Evolutionary conservation across 1,139 yeast genomes (phyloP).

Genomic region (Yamadazyma mexicana): DNA sequence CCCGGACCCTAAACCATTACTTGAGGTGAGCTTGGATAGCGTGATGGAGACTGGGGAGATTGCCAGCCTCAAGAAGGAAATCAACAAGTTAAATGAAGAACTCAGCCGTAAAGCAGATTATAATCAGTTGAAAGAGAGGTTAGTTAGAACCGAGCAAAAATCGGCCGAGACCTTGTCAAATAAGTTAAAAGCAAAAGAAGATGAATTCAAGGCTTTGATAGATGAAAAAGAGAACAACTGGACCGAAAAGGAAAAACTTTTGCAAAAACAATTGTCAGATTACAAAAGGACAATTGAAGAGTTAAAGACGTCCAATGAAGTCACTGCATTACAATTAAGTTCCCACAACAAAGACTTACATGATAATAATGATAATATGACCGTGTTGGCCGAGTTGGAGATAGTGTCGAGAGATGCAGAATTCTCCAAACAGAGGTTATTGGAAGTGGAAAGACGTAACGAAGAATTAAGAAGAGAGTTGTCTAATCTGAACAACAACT

Average conservation of each 20-base stretch:
- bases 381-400: conserved; percentile 55
- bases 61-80: conserved; percentile 52
- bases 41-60: conserved; percentile 60
- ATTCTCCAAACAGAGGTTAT: conserved; percentile 62
- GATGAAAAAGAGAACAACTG: conserved; percentile 67
- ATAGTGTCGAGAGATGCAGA: conserved; percentile 75
- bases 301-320: conserved; percentile 55
- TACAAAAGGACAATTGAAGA: conserved; percentile 55
- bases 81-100: conserved; percentile 57
- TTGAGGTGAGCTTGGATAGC: conserved; percentile 71
- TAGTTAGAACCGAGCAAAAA: conserved; percentile 58
- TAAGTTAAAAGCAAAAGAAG: conserved; percentile 56
- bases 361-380: conserved; percentile 15
- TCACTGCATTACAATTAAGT: conserved; percentile 48
- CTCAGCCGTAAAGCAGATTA: conserved; percentile 73
- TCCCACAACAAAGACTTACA: conserved; percentile 33
- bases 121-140: conserved; percentile 65
- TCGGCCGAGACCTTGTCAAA: conserved; percentile 52
- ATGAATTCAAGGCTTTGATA: conserved; percentile 56
- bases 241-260: conserved; percentile 50
- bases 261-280: conserved; percentile 42
- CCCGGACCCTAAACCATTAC: conserved; percentile 86
- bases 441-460: conserved; percentile 76
- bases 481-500: conserved; percentile 50
- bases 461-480: conserved; percentile 70